Percentiles rank a stretch among this genome's conserved stretches.
Conservation (phyloP, 2,329 filamentous ascomycete species). For the Sporothrix humicola region DNA sequence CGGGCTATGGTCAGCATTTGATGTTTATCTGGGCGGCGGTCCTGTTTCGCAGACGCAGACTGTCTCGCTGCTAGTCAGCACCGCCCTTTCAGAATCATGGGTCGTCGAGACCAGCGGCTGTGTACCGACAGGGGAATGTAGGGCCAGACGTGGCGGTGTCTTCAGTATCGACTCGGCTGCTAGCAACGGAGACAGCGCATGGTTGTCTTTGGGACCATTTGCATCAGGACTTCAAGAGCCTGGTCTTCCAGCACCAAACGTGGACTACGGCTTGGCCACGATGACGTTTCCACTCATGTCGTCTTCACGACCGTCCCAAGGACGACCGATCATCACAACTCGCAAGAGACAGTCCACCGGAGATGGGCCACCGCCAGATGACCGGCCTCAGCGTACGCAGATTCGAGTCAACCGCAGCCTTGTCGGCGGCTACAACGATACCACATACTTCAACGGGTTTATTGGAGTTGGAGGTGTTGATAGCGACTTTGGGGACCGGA, state of each 20-base stretch:
- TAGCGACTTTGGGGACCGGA: conserved; percentile 57
- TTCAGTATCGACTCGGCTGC: conserved; percentile 61
- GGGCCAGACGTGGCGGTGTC: conserved; percentile 61
- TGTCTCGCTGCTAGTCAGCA: conserved; percentile 67
- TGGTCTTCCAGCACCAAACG: conserved; percentile 60
- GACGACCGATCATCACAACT: conserved; percentile 45
- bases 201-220: conserved; percentile 64
- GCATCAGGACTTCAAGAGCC: conserved; percentile 64
- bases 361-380: conserved; percentile 41
- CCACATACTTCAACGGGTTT: conserved; percentile 59
- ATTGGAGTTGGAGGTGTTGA: conserved; percentile 63
- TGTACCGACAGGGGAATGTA: conserved; percentile 65
- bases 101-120: conserved; percentile 69
- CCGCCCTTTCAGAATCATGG: conserved; percentile 74
- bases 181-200: conserved; percentile 48
- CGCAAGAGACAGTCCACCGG: conserved; percentile 35
- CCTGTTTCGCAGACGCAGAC: conserved; percentile 44
- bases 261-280: conserved; percentile 65
- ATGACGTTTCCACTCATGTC: not conserved
- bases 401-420: conserved; percentile 52
- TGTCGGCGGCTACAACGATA: conserved; percentile 61
- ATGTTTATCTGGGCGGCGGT: conserved; percentile 58
- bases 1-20: conserved; percentile 74
- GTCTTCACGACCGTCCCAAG: not conserved
- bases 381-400: not conserved